Evolutionary conservation across 768 basidiomycete genomes (phyloP), one percentile per base, ranked within the genome.

Genomic region (Strobilomyces confusus): DNA sequence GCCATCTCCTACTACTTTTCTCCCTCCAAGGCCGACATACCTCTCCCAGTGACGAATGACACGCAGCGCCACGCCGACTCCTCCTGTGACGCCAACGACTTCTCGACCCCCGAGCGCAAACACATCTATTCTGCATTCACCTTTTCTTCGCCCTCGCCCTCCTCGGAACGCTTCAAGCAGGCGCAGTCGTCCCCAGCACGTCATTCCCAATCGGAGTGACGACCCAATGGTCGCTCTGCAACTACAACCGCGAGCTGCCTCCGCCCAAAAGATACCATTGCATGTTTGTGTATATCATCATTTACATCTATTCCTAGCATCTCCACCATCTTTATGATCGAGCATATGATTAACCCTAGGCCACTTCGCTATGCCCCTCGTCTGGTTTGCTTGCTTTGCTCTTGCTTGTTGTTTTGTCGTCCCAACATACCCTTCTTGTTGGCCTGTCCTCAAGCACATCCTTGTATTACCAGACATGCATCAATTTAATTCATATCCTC

Each of bases 51-150:
- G 13, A 67, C 66, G 41, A 29, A 55, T 23, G 69, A 71, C 15
- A 63, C 71, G 4, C 56, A 62, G 20, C 58, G 65, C 52, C 61
- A 61, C 49, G 48, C 55, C 42, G 66, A 84, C 57, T 77, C 80
- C 17, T 86, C 87, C 6, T 82, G 83, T 19, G 86, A 87, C 58
- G 77, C 83, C 59, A 83, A 80, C 23, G 66, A 73, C n/a, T 83
- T 89, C 58, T 81, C 84, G 17, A 89, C 88, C 5, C 87, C 89
- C 5, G 85, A 90, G 62, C 82, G 87, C 61, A 82, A 83, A 63
- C 78, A 75, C 55, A 83, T 84, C 55, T 88, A 87, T 65, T 76
- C 86, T 20, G 77, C 86, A 5, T 91, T 91, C 65, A 90, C 88
- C 4, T 91, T 91, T 72, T 79, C 83, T 15, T 84, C 87, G 1